phyloP scores from a whole-genome alignment of 345 rosid species.

The Rhodamnia rubescens region DNA sequence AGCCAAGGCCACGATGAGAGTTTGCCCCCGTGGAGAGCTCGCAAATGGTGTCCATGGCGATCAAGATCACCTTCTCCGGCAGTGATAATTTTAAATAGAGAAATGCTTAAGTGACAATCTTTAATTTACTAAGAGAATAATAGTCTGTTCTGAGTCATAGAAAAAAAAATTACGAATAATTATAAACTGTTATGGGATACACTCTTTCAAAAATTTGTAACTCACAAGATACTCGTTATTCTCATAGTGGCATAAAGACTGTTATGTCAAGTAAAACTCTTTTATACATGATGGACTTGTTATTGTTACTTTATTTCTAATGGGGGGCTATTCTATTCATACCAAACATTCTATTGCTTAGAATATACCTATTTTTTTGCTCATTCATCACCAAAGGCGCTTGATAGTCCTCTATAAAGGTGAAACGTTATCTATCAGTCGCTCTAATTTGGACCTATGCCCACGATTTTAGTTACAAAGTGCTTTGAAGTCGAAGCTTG shows the following conservation, averaged over 20 bases:
- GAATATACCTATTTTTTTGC: background rate
- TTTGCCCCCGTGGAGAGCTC: too few relatives aligned
- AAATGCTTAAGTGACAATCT: too few relatives aligned
- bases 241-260: too few relatives aligned
- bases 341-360: background rate
- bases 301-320: background rate
- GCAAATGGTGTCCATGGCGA: background rate
- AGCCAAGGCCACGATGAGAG: too few relatives aligned
- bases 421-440: background rate
- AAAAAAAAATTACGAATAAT: too few relatives aligned
- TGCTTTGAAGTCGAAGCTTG: background rate
- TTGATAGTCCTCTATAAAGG: background rate
- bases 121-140: too few relatives aligned
- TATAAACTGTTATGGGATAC: too few relatives aligned
- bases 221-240: too few relatives aligned
- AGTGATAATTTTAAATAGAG: too few relatives aligned
- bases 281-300: background rate
- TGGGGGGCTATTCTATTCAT: fast-evolving
- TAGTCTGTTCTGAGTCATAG: too few relatives aligned
- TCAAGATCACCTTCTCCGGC: background rate
- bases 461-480: background rate
- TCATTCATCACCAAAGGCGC: background rate
- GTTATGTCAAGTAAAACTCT: too few relatives aligned
- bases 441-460: background rate
- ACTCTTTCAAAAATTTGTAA: too few relatives aligned